These are phyloP conservation scores for Tetrapyrgos nigripes DNA, from an alignment of 1,284 basidiomycete genomes.

Conservation along the genomic window DNA sequence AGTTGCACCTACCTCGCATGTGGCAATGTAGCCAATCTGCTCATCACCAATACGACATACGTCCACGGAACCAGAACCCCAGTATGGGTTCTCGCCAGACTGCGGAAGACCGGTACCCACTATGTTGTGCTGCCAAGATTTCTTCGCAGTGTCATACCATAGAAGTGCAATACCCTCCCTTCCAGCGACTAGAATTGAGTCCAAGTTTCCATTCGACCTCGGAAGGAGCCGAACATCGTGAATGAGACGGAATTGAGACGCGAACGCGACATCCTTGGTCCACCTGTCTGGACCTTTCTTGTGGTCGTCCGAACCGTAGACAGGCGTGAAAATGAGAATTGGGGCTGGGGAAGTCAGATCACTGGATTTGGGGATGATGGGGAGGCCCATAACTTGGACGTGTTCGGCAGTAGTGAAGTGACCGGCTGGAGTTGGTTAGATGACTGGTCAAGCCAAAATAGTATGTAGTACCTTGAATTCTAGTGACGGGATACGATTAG, in stretches of 20 bases:
- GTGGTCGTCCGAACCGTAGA: constrained; percentile 18
- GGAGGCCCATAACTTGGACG: constrained; percentile 33
- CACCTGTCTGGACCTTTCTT: constrained; percentile 15
- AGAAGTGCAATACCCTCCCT: constrained; percentile 31
- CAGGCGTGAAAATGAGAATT: constrained; percentile 33
- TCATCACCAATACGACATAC: constrained; percentile 30
- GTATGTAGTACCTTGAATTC: neutral
- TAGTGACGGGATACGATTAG: neutral
- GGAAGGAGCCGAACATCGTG: constrained; percentile 32
- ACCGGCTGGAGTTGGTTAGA: constrained; percentile 4
- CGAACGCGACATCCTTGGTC: constrained; percentile 19
- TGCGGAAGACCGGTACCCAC: constrained; percentile 29
- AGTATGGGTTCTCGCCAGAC: constrained; percentile 21
- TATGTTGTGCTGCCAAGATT: constrained; percentile 19
- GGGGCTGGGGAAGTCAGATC: constrained; percentile 32
- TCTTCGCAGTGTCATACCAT: constrained; percentile 24
- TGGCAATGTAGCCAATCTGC: constrained; percentile 33
- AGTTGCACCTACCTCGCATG: constrained; percentile 24
- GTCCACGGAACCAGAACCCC: constrained; percentile 34
- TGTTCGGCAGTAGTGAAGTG: constrained; percentile 22
- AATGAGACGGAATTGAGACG: constrained; percentile 26
- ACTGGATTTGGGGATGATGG: constrained; percentile 26
- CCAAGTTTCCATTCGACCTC: constrained; percentile 24
- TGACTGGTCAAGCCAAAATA: neutral
- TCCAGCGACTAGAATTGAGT: constrained; percentile 33